Conservation (phyloP, 148 eudicot species). For the Vaccinium macrocarpon region DNA sequence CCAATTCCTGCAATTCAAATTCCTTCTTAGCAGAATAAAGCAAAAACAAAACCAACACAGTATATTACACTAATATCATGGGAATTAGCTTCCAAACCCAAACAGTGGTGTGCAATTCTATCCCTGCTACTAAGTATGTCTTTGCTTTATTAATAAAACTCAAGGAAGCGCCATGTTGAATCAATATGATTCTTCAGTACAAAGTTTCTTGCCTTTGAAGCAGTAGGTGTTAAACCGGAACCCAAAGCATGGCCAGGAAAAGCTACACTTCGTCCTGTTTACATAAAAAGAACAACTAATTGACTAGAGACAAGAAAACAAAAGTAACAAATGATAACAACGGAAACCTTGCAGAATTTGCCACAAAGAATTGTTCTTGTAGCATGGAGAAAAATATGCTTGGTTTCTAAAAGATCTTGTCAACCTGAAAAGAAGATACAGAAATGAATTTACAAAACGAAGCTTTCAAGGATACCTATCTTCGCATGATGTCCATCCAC, state of each 20-base stretch:
- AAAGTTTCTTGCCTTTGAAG: slow-evolving; percentile 87
- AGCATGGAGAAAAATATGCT: background rate
- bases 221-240: slow-evolving; percentile 76
- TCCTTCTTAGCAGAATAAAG: background rate
- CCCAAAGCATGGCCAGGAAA: slow-evolving; percentile 99
- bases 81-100: slow-evolving; percentile 20
- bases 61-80: background rate
- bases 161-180: slow-evolving; percentile 33
- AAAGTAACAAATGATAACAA: background rate
- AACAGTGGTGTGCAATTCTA: background rate
- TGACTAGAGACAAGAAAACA: background rate
- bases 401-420: background rate
- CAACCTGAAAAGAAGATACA: background rate
- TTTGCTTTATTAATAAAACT: slow-evolving; percentile 26
- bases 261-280: slow-evolving; percentile 93
- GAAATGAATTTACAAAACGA: background rate
- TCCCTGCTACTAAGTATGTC: slow-evolving; percentile 14
- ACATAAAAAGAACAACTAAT: slow-evolving; percentile 11
- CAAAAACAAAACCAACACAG: background rate
- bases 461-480: slow-evolving; percentile 54
- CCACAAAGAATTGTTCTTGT: background rate
- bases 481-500: slow-evolving; percentile 97
- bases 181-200: slow-evolving; percentile 33
- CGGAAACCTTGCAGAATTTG: background rate
- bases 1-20: slow-evolving; percentile 64